Evolutionary conservation across 768 basidiomycete species (phyloP), one percentile per base, ranked within the genome.

Genomic region (Ramaria sp.): DNA sequence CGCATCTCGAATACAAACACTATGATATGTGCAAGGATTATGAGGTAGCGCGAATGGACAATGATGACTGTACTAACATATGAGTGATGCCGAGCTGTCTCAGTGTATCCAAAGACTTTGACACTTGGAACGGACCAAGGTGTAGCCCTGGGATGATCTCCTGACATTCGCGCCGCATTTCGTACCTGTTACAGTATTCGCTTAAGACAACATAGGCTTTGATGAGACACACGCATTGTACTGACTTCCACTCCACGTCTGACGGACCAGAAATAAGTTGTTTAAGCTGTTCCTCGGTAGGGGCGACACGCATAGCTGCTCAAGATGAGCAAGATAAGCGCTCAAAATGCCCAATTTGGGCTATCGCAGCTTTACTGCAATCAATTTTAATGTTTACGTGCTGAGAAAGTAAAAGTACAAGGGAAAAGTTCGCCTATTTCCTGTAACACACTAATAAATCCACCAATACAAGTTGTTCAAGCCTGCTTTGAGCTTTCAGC

Each of bases 141-240:
- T 81, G 73, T 36, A 96, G 79, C 16, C 81, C 81, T 24, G 88
- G 85, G 0, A 89, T 72, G 59, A 95, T 94, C 67, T 93, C 87
- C 70, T 96, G 92, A 61, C 89, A 91, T 62, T 94, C 86, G n/a
- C 92, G 74, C 28, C 92, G 77, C 93, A 96, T 94, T 69, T 95
- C 92, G 63, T 96, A 96, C 62, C 87, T 90, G 43, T 27, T 9
- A 15, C 20, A 43, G 22, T 16, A 22, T 9, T 34, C 32, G 13
- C 8, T 8, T 43, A 48, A 39, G 45, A 13, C 13, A 37, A 27
- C 34, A 20, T 10, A 24, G 41, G 12, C 34, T 25, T 20, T 28
- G 18, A 42, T 44, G 41, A 34, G 20, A 20, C 25, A 44, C 48
- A 30, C 22, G 24, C 27, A 27, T 25, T 28, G 56, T 32, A 70